Conservation (phyloP, 1,284 basidiomycete species). For the Sporisorium iseilematis-ciliati region DNA sequence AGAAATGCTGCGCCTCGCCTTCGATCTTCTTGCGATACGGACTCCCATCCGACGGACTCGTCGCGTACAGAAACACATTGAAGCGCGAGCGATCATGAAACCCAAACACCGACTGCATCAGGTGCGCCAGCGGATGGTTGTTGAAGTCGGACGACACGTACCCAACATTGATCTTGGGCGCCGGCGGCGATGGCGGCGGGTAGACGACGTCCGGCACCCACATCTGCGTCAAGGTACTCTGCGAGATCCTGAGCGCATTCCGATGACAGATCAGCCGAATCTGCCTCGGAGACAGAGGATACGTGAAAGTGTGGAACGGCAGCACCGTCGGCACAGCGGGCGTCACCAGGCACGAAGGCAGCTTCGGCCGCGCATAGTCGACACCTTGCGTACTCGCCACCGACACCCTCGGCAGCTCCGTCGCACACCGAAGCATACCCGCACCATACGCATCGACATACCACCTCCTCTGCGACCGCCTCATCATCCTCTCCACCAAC, state of each 20-base stretch:
- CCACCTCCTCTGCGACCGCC: slow-evolving; percentile 74
- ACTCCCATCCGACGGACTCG: slow-evolving; percentile 74
- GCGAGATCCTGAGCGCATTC: slow-evolving; percentile 75
- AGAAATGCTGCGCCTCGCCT: slow-evolving; percentile 72
- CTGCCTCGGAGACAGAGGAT: slow-evolving; percentile 73
- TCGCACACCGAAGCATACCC: slow-evolving; percentile 3
- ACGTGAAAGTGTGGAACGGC: slow-evolving; percentile 77
- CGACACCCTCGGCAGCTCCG: slow-evolving; percentile 30
- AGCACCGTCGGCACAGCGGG: slow-evolving; percentile 74
- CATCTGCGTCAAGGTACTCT: slow-evolving; percentile 73
- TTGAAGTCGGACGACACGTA: slow-evolving; percentile 77
- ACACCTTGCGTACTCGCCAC: slow-evolving; percentile 18
- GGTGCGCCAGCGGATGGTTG: slow-evolving; percentile 77
- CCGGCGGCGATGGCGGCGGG: slow-evolving; percentile 74
- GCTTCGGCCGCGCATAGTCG: slow-evolving; percentile 67
- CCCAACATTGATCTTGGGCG: slow-evolving; percentile 74
- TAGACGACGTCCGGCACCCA: slow-evolving; percentile 74
- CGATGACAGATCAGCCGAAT: slow-evolving; percentile 76
- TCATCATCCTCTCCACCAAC: slow-evolving; percentile 74
- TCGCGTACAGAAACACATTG: slow-evolving; percentile 75
- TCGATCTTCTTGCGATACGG: slow-evolving; percentile 75
- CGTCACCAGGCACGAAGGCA: slow-evolving; percentile 71
- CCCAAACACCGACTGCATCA: slow-evolving; percentile 77
- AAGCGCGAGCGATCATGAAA: slow-evolving; percentile 74
- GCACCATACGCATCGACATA: slow-evolving; percentile 71